These are phyloP conservation scores for Pichia sp. DNA, from an alignment of 1,139 yeast genomes.

Conservation along the genomic window DNA sequence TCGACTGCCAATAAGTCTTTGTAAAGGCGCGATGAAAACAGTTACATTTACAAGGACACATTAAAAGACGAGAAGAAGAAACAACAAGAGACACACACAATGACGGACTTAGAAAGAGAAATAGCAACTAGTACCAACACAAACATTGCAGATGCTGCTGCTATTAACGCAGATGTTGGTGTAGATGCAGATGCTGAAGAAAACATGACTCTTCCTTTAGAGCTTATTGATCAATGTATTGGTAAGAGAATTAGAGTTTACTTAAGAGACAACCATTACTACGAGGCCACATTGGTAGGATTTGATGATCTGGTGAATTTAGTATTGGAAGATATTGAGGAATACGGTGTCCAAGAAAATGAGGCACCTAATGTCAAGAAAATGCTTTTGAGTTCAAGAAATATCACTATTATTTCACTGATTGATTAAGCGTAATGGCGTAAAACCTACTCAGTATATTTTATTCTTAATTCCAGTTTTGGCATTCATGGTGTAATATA, in stretches of 20 bases:
- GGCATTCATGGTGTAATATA: too few species aligned
- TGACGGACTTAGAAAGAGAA: too few species aligned
- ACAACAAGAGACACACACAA: too few species aligned
- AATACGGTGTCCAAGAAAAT: slow-evolving; percentile 32
- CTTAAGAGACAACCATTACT: slow-evolving; percentile 67
- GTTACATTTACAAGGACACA: too few species aligned
- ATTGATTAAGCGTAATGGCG: slow-evolving; percentile 26
- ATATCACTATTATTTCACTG: slow-evolving; percentile 67
- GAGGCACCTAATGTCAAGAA: slow-evolving; percentile 29
- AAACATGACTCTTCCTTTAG: slow-evolving; percentile 48
- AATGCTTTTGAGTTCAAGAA: slow-evolving; percentile 83
- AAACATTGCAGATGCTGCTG: background rate
- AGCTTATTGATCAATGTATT: slow-evolving; percentile 79
- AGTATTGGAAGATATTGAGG: slow-evolving; percentile 78
- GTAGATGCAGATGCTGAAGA: slow-evolving; percentile 3
- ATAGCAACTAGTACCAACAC: too few species aligned
- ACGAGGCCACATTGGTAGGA: slow-evolving; percentile 79
- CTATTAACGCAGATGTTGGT: background rate
- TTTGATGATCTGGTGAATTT: slow-evolving; percentile 94
- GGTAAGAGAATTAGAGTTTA: slow-evolving; percentile 76
- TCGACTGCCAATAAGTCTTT: too few species aligned
- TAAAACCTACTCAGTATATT: background rate
- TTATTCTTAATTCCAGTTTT: too few species aligned
- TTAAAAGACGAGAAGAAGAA: too few species aligned
- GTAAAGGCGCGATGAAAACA: too few species aligned